A percentile compares a stretch with the other conserved stretches of the same genome.
These are phyloP conservation scores for Bonia amplexicaulis DNA, from an alignment of 176 grass and related monocot genomes.

Conservation along the genomic window DNA sequence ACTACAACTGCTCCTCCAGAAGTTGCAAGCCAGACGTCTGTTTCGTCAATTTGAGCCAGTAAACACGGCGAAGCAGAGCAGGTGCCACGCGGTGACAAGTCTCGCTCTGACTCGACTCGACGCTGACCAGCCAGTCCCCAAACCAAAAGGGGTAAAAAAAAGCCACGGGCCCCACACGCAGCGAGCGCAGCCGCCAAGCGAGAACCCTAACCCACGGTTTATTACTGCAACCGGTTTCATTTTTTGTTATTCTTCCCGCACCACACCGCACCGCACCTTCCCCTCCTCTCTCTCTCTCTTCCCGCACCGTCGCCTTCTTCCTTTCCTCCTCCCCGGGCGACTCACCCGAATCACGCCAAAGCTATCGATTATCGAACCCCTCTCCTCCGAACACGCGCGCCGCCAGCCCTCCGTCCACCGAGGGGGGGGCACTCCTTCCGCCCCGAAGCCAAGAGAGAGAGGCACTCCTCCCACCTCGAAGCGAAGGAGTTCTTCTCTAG, in stretches of 20 bases:
- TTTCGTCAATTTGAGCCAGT: background rate
- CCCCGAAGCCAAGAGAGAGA: too few species aligned
- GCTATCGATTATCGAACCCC: too few species aligned
- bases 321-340: too few species aligned
- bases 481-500: too few species aligned
- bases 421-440: too few species aligned
- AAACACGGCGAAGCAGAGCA: background rate
- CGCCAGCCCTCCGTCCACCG: too few species aligned
- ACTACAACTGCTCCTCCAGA: too few species aligned
- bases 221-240: background rate
- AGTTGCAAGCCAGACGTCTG: background rate
- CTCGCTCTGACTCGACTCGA: background rate
- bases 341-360: too few species aligned
- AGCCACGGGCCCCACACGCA: background rate
- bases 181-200: slow-evolving; percentile 22
- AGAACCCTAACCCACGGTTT: slow-evolving; percentile 13
- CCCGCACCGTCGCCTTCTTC: too few species aligned
- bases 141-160: background rate
- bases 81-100: background rate
- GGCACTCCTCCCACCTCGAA: too few species aligned
- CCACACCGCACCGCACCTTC: background rate
- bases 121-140: background rate
- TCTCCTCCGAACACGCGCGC: too few species aligned
- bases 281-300: too few species aligned
- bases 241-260: slow-evolving; percentile 2